These are phyloP conservation scores for Aspergillus quadricinctus DNA, from an alignment of 2,329 filamentous ascomycete genomes.

Conservation along the genomic window DNA sequence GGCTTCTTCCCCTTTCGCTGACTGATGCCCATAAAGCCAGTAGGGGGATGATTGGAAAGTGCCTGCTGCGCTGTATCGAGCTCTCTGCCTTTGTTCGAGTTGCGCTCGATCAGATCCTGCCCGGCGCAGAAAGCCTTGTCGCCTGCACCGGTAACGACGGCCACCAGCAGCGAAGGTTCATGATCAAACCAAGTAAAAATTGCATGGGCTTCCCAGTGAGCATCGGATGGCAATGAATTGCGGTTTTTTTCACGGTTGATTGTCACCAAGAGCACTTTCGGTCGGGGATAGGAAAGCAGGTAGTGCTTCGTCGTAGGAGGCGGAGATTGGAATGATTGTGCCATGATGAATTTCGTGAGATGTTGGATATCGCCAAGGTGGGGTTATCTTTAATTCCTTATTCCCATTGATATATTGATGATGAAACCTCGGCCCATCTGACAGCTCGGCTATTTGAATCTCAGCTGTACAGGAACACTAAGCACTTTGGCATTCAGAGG, in stretches of 20 bases:
- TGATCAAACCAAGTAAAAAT: slow-evolving; percentile 41
- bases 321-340: no score
- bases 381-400: no score
- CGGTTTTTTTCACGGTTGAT: slow-evolving; percentile 38
- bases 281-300: slow-evolving; percentile 32
- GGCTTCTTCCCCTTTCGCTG: slow-evolving; percentile 63
- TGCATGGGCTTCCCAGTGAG: slow-evolving; percentile 37
- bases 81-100: slow-evolving; percentile 3
- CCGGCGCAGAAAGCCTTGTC: slow-evolving; percentile 44
- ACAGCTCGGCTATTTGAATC: no score
- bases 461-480: no score
- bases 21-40: slow-evolving; percentile 54
- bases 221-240: slow-evolving; percentile 38
- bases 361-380: no score
- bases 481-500: no score
- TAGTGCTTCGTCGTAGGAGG: no score
- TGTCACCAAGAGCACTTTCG: slow-evolving; percentile 42
- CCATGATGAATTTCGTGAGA: no score
- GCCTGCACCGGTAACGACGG: slow-evolving; percentile 40
- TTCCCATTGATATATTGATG: no score
- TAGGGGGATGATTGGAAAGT: slow-evolving; percentile 37
- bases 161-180: slow-evolving; percentile 38
- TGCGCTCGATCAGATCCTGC: slow-evolving; percentile 44
- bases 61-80: slow-evolving; percentile 11
- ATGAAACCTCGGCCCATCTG: no score